phyloP scores from a whole-genome alignment of 2,329 filamentous ascomycete species.

The Colletotrichum eremochloae region DNA sequence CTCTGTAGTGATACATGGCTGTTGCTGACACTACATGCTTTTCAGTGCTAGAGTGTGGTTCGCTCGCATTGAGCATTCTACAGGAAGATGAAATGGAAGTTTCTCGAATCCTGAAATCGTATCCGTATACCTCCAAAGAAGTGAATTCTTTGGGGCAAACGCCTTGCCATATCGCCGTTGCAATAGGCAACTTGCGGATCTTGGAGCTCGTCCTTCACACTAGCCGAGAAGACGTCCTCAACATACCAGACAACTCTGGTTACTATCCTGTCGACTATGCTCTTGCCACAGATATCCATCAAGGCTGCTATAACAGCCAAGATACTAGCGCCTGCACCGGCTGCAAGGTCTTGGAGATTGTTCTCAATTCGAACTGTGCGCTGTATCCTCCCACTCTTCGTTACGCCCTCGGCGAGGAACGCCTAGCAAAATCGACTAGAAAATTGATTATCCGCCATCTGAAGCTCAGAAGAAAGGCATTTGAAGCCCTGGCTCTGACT shows the following conservation, averaged over 20 bases:
- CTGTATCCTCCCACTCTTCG: neutral
- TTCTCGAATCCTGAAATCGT: neutral
- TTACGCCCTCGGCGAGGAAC: neutral
- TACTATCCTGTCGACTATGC: neutral
- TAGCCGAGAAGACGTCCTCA: neutral
- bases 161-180: neutral
- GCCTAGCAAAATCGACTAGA: neutral
- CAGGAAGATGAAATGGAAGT: neutral
- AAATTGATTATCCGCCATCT: neutral
- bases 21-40: neutral
- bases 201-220: neutral
- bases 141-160: neutral
- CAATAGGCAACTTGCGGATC: neutral
- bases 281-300: rapidly evolving
- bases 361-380: neutral
- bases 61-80: neutral
- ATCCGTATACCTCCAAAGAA: neutral
- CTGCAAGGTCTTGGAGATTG: neutral
- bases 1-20: neutral
- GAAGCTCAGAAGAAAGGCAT: neutral
- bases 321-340: neutral
- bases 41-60: neutral
- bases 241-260: neutral
- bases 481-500: neutral
- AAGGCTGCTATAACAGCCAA: neutral